Conservation (phyloP, 1,284 basidiomycete species). For the Pyrrhoderma lamaoense region DNA sequence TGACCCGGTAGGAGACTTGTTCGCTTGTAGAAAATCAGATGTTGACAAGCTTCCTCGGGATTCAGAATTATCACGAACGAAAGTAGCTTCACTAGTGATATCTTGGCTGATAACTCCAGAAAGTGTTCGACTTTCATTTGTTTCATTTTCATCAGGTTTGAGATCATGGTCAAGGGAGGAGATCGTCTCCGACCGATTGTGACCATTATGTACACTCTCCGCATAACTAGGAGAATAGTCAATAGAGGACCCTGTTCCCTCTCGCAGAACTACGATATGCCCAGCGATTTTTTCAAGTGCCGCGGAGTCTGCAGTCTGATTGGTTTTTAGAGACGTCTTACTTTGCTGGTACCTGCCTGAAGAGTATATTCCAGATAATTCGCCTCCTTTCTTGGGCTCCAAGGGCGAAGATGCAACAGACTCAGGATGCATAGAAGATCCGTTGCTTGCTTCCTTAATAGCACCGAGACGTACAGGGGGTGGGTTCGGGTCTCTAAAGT, state of each 20-base stretch:
- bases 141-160: too few species aligned
- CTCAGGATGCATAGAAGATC: constrained; percentile 23
- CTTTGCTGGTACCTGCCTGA: constrained; percentile 30
- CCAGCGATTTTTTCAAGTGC: constrained; percentile 56
- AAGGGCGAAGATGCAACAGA: constrained; percentile 20
- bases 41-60: too few species aligned
- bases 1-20: too few species aligned
- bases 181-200: constrained; percentile 17
- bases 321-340: constrained; percentile 44
- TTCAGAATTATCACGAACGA: too few species aligned
- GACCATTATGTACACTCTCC: constrained; percentile 16
- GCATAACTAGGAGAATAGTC: constrained; percentile 9
- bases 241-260: constrained; percentile 31
- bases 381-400: constrained; percentile 19
- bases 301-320: constrained; percentile 56
- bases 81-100: too few species aligned
- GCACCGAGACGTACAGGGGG: constrained; percentile 46
- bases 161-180: constrained; percentile 4
- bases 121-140: too few species aligned
- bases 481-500: constrained; percentile 68
- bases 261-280: constrained; percentile 57
- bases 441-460: constrained; percentile 43
- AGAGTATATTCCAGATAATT: neutral
- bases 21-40: too few species aligned
- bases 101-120: too few species aligned